These are phyloP conservation scores for Pseudogymnoascus sp. DNA, from an alignment of 2,329 filamentous ascomycete genomes.

Conservation along the genomic window DNA sequence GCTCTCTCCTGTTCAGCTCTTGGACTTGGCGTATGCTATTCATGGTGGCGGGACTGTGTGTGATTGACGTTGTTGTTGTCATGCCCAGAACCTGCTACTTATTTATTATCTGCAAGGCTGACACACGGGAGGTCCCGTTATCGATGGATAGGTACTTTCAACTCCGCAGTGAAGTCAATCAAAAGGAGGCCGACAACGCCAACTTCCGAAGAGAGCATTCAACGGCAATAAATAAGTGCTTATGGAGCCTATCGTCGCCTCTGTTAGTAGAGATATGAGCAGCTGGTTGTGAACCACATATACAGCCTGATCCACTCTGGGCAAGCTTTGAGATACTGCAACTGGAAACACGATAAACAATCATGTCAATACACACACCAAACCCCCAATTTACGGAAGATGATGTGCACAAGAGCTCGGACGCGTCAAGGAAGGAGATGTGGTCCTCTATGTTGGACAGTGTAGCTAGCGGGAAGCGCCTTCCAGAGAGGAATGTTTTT, in stretches of 20 bases:
- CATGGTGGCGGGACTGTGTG: constrained; percentile 45
- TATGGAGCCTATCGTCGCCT: not conserved
- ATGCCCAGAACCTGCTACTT: not conserved
- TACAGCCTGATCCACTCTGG: not conserved
- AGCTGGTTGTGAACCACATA: constrained; percentile 3
- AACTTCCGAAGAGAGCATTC: not conserved
- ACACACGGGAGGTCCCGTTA: constrained; percentile 6
- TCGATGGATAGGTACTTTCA: constrained; percentile 5
- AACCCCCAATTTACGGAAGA: constrained; percentile 42
- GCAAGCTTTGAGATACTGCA: not conserved
- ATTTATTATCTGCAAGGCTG: constrained; percentile 8
- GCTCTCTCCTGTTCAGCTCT: constrained; percentile 86
- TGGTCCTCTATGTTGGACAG: constrained; percentile 91
- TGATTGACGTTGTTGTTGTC: not conserved
- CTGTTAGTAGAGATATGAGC: constrained; percentile 1
- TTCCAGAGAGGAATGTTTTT: constrained; percentile 86
- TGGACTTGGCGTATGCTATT: constrained; percentile 91
- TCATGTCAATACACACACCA: constrained; percentile 41
- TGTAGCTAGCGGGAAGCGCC: constrained; percentile 78
- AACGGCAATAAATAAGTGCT: not conserved
- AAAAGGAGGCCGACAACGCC: constrained; percentile 3
- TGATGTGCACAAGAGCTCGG: constrained; percentile 54
- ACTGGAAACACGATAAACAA: constrained; percentile 4
- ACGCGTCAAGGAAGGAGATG: constrained; percentile 69
- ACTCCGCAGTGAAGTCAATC: not conserved